Conservation (phyloP, 2,329 filamentous ascomycete species). For the Aspergillus amoenus region DNA sequence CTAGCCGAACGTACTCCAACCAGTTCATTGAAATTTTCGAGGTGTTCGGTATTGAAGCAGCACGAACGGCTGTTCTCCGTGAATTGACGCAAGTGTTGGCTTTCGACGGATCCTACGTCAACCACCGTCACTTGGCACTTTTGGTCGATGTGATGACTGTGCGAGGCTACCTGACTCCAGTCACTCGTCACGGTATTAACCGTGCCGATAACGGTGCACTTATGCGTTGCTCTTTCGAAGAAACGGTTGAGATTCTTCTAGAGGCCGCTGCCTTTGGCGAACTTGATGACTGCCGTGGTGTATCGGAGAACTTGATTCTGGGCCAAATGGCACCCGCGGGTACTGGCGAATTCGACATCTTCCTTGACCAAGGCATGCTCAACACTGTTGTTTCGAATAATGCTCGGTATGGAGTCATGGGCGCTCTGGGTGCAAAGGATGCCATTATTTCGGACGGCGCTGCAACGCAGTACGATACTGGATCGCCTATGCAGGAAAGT, state of each 20-base stretch:
- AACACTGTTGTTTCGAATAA: constrained; percentile 94
- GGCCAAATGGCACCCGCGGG: constrained; percentile 96
- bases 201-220: constrained; percentile 94
- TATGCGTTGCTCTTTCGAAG: constrained; percentile 99
- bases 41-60: constrained; percentile 94
- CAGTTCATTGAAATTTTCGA: constrained; percentile 93
- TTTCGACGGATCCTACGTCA: constrained; percentile 99
- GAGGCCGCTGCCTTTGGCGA: constrained; percentile 94
- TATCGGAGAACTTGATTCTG: constrained; percentile 98
- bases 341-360: constrained; percentile 91
- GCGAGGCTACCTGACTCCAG: constrained; percentile 87
- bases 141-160: constrained; percentile 98
- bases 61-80: constrained; percentile 78
- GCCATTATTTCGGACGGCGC: constrained; percentile 72
- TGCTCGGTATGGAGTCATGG: constrained; percentile 78
- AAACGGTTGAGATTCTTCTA: constrained; percentile 96
- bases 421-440: constrained; percentile 74
- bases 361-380: constrained; percentile 91
- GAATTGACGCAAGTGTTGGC: constrained; percentile 92
- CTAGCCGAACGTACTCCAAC: constrained; percentile 85
- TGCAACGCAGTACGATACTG: constrained; percentile 86
- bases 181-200: constrained; percentile 98
- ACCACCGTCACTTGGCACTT: constrained; percentile 93
- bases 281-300: constrained; percentile 94
- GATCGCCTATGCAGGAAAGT: constrained; percentile 62